Conservation (phyloP, 805 yeast genomes). For the Debaryomyces tyrocola region DNA sequence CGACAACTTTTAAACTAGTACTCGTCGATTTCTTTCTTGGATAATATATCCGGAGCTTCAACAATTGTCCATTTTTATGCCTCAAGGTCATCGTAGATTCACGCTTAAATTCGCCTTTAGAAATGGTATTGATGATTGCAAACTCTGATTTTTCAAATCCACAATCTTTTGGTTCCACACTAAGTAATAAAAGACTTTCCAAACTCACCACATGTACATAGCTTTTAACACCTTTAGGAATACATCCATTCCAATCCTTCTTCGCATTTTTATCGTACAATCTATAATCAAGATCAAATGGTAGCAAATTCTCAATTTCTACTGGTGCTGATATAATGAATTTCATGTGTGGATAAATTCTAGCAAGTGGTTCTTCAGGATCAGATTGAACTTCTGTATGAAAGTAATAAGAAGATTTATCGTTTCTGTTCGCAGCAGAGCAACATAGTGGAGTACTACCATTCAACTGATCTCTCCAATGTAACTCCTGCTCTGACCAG, state of each 20-base stretch:
- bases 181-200: conserved; percentile 66
- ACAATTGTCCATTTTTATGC: conserved; percentile 63
- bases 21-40: conserved; percentile 48
- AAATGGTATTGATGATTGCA: conserved; percentile 67
- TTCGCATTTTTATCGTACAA: conserved; percentile 73
- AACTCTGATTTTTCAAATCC: conserved; percentile 69
- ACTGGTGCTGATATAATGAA: conserved; percentile 81
- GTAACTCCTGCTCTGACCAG: conserved; percentile 66
- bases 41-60: conserved; percentile 67
- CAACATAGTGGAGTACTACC: conserved; percentile 63
- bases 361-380: conserved; percentile 65
- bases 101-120: conserved; percentile 51
- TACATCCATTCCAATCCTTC: conserved; percentile 62
- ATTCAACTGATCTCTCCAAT: conserved; percentile 63
- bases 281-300: conserved; percentile 74
- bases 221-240: conserved; percentile 65
- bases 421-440: conserved; percentile 37
- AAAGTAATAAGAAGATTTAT: conserved; percentile 56
- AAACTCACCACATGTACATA: conserved; percentile 80
- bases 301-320: conserved; percentile 79
- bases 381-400: conserved; percentile 71
- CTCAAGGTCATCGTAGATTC: conserved; percentile 56
- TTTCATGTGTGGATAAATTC: conserved; percentile 81
- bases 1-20: conserved; percentile 61
- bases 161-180: conserved; percentile 62